Base-by-base conservation (phyloP, 805 yeast genomes). In the Ogataea sp. region DNA sequence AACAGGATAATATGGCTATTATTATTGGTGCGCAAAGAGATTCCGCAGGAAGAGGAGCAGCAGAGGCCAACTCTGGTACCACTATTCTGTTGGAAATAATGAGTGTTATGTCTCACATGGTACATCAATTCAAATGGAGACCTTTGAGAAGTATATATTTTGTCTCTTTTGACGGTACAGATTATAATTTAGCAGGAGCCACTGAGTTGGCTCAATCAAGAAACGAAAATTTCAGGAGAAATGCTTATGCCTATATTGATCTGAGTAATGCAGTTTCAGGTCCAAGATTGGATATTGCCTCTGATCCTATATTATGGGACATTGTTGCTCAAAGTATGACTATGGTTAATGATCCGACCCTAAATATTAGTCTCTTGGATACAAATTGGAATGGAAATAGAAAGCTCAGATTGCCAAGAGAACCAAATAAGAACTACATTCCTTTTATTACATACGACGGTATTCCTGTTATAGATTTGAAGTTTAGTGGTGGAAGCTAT, bases 21-120 rank as follows among this genome's bases (percentile, higher is more conserved):
- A 66, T 89, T 2, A 74, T 90, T 40, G 96, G 95, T 1, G 88
- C 96, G 1, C 73, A 83, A 4, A 66, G 96, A 47, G 96, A 88
- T 53, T 67, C 95, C 0, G 64, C 78, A 20, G 76, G 87, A 44
- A 71, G 64, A 48, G 97, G 96, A n/a, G 79, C 94, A 0, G 61
- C 73, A 3, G 68, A 75, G 26, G 78, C 88, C 8, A 74, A 76
- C 46, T 78, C 94, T 3, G 94, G 95, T 1, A 79, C 93, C 1
- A 77, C 81, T 0, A 64, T 82, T 1, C 52, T 89, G 39, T 58
- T 89, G 18, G 90, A 89, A 45, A 59, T 89, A 42, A 75, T 84
- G 9, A 75, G 82, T 41, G 56, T 83, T 0, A 75, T 88, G 39
- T 76, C 85, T 17, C 67, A 75, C 21, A 63, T 88, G 57, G 78